Conservation (phyloP, 179 eudicot species). For the Patellifolia procumbens region DNA sequence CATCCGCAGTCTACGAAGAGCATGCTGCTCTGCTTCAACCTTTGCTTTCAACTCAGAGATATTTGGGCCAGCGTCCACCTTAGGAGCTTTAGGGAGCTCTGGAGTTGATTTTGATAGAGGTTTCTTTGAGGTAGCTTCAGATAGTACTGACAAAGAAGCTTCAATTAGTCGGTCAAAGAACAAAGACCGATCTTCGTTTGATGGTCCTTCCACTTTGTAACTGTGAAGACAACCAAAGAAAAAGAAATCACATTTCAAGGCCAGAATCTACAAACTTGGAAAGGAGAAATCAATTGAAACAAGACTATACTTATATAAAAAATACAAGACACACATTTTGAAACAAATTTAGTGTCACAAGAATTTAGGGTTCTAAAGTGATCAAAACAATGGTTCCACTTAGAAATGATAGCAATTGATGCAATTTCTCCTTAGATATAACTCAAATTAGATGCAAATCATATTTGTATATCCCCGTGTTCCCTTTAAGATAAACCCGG, state of each 20-base stretch:
- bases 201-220: conserved; percentile 63
- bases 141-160: conserved; percentile 74
- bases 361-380: neutral
- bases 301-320: neutral
- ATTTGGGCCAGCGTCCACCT: conserved; percentile 74
- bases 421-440: neutral
- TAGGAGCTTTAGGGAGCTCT: conserved; percentile 96
- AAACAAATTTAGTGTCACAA: neutral
- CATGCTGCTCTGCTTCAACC: conserved; percentile 97
- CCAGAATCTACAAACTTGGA: neutral
- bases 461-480: neutral
- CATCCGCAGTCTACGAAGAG: conserved; percentile 95
- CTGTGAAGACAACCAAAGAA: conserved; percentile 44
- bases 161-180: conserved; percentile 79
- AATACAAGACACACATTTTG: neutral
- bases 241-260: neutral
- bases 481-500: neutral
- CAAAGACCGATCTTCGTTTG: conserved; percentile 70
- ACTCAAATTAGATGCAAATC: neutral
- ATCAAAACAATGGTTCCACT: neutral
- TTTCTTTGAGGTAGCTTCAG: conserved; percentile 44
- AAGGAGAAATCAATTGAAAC: neutral
- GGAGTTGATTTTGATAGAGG: conserved; percentile 47
- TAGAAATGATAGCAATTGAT: neutral
- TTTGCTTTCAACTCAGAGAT: conserved; percentile 87